phyloP scores from a whole-genome alignment of 2,329 filamentous ascomycete genomes.

The Alternaria incomplexa region DNA sequence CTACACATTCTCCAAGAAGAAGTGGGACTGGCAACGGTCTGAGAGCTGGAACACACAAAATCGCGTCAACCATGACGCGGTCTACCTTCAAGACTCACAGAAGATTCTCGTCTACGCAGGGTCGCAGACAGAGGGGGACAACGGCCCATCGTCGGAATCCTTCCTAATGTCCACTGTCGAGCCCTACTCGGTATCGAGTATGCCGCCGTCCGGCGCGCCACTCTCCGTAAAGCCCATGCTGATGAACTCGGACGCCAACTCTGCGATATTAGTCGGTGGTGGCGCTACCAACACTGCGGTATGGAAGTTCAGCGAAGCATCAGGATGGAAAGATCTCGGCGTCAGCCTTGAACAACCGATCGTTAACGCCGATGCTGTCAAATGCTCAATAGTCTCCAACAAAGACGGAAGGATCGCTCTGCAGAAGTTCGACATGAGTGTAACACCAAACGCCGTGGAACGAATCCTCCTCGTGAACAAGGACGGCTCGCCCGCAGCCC shows the following conservation, averaged over 20 bases:
- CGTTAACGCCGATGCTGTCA: constrained; percentile 63
- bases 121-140: constrained; percentile 63
- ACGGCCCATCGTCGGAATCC: constrained; percentile 70
- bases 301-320: constrained; percentile 71
- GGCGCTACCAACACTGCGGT: constrained; percentile 68
- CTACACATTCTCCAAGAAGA: constrained; percentile 63
- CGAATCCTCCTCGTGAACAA: constrained; percentile 71
- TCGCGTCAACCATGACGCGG: constrained; percentile 75
- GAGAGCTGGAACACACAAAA: constrained; percentile 65
- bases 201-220: constrained; percentile 58
- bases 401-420: constrained; percentile 80
- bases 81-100: constrained; percentile 73
- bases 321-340: constrained; percentile 72
- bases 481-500: constrained; percentile 59
- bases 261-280: constrained; percentile 78
- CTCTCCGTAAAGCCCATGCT: constrained; percentile 73
- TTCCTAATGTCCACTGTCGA: constrained; percentile 72
- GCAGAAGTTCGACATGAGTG: constrained; percentile 76
- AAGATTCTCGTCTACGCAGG: constrained; percentile 84
- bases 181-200: constrained; percentile 67
- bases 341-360: constrained; percentile 68
- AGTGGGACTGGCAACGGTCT: constrained; percentile 64
- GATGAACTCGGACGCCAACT: constrained; percentile 72
- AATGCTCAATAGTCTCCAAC: constrained; percentile 71
- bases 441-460: constrained; percentile 75